phyloP scores from a whole-genome alignment of 805 yeast genomes.

The Nakazawaea wyomingensis region DNA sequence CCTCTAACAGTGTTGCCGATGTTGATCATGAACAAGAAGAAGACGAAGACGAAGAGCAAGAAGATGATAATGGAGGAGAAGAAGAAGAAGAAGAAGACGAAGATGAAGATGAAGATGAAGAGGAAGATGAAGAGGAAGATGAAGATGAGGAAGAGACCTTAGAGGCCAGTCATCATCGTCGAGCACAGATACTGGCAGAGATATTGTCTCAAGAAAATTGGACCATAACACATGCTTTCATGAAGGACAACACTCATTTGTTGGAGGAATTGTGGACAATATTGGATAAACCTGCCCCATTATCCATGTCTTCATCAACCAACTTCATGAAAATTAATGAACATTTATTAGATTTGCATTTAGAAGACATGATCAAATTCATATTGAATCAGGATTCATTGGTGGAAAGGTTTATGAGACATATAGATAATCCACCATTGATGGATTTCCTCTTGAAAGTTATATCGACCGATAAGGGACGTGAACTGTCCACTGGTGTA shows the following conservation, averaged over 20 bases:
- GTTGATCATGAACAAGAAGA: conserved; percentile 22
- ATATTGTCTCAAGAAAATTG: conserved; percentile 88
- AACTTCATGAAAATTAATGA: conserved; percentile 91
- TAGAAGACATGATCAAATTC: conserved; percentile 71
- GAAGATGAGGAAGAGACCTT: conserved; percentile 27
- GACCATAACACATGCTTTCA: conserved; percentile 86
- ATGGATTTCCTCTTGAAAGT: conserved; percentile 90
- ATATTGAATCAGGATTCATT: conserved; percentile 62
- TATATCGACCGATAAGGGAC: conserved; percentile 85
- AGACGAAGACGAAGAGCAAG: conserved; percentile 17
- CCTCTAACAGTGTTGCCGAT: conserved; percentile 7
- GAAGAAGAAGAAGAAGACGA: conserved; percentile 20
- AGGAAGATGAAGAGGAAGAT: conserved; percentile 24
- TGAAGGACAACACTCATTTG: conserved; percentile 58
- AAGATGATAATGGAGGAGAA: conserved; percentile 25
- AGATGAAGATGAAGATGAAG: conserved; percentile 14
- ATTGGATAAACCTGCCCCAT: conserved; percentile 60
- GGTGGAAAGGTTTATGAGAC: conserved; percentile 76
- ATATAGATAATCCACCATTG: conserved; percentile 87
- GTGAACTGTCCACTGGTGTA: conserved; percentile 79
- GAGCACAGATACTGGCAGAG: conserved; percentile 78
- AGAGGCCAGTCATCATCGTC: conserved; percentile 29
- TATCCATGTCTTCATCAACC: conserved; percentile 74
- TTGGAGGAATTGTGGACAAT: conserved; percentile 75
- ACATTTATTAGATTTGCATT: conserved; percentile 81